A percentile compares a stretch with the other conserved stretches of the same genome.
phyloP scores from a whole-genome alignment of 495 filamentous ascomycete species.

The Aspergillus asperescens region DNA sequence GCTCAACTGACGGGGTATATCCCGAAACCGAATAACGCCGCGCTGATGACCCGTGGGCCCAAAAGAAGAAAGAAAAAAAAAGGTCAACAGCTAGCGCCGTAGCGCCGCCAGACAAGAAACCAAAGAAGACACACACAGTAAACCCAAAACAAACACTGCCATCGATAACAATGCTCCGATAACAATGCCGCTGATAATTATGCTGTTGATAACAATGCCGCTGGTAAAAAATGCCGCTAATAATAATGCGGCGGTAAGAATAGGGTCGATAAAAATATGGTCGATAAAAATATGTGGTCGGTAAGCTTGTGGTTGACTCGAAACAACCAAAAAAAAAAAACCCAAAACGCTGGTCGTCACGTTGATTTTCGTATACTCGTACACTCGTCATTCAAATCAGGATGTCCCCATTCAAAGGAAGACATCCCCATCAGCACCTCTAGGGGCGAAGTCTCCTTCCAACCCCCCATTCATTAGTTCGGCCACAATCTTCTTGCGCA shows the following conservation, averaged over 20 bases:
- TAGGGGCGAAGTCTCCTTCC: slow-evolving; percentile 38
- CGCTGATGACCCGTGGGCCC: neutral
- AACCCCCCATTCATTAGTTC: slow-evolving; percentile 66
- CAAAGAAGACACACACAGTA: neutral
- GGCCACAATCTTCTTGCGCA: slow-evolving; percentile 62
- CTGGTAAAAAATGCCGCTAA: slow-evolving; percentile 1
- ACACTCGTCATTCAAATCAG: no score
- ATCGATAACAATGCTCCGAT: no score
- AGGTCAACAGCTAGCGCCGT: no score
- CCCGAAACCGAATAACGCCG: slow-evolving; percentile 2
- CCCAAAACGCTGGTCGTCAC: no score
- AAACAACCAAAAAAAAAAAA: no score
- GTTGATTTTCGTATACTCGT: no score
- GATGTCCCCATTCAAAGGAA: slow-evolving; percentile 22
- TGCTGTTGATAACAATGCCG: neutral
- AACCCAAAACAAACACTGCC: no score
- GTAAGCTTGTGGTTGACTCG: neutral
- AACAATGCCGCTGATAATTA: slow-evolving; percentile 1
- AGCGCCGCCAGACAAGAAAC: slow-evolving; percentile 3
- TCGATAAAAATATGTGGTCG: neutral
- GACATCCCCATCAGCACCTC: slow-evolving; percentile 13
- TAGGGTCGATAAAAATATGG: neutral
- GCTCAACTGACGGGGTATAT: slow-evolving; percentile 26
- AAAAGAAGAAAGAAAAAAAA: neutral
- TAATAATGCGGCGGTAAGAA: neutral